Conservation (phyloP, 2,329 filamentous ascomycete genomes). For the Lecanosticta acicola region DNA sequence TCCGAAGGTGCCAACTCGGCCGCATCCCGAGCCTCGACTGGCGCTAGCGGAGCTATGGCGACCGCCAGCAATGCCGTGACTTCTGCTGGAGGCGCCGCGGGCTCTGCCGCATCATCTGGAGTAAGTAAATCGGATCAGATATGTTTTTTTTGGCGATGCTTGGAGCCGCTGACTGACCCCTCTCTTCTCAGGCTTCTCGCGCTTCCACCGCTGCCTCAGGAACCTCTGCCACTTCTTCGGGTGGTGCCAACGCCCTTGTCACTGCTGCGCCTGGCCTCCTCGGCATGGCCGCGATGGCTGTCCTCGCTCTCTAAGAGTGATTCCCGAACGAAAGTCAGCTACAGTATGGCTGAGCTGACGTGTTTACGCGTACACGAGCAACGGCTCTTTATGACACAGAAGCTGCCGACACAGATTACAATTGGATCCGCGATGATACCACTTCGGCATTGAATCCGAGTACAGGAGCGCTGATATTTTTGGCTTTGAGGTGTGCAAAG, state of each 20-base stretch:
- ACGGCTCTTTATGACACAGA: slow-evolving; percentile 1
- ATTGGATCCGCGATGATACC: slow-evolving; percentile 4
- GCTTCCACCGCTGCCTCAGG: slow-evolving; percentile 11
- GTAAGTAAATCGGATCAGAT: too few species aligned
- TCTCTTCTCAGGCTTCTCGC: too few species aligned
- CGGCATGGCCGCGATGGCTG: slow-evolving; percentile 37
- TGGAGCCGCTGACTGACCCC: too few species aligned
- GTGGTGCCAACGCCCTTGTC: slow-evolving; percentile 24
- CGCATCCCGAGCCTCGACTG: slow-evolving; percentile 6
- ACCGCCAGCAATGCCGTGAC: background rate
- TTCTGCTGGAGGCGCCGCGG: too few species aligned
- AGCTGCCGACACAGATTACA: background rate
- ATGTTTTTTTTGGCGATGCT: too few species aligned
- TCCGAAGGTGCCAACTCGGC: slow-evolving; percentile 14
- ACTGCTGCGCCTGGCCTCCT: slow-evolving; percentile 32
- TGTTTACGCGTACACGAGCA: slow-evolving; percentile 1
- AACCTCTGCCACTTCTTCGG: slow-evolving; percentile 12
- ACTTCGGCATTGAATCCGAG: slow-evolving; percentile 2
- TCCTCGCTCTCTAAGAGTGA: slow-evolving; percentile 43
- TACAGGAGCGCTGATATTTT: background rate
- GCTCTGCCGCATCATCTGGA: too few species aligned
- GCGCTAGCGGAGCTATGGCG: slow-evolving; percentile 12
- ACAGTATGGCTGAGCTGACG: background rate
- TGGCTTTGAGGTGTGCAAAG: background rate
- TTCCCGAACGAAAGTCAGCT: slow-evolving; percentile 24